Evolutionary conservation across 2,329 filamentous ascomycete species (phyloP).

Genomic region (Talaromyces sp.): DNA sequence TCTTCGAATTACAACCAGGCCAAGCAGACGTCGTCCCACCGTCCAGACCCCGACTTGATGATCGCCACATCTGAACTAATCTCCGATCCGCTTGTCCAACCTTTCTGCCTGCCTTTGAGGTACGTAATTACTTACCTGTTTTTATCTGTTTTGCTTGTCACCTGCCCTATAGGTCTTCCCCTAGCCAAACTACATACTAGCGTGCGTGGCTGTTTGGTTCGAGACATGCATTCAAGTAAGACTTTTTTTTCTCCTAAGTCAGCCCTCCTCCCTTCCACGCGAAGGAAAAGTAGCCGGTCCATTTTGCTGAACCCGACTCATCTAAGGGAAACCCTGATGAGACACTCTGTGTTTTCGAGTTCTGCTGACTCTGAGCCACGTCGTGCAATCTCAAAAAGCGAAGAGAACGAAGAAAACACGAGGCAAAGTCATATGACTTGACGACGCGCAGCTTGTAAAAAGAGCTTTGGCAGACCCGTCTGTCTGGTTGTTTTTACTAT

Average conservation of each 20-base stretch:
- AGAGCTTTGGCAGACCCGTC: not conserved
- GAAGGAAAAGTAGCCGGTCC: not conserved
- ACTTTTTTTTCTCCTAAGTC: not conserved
- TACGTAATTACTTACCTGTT: not conserved
- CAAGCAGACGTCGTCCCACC: not conserved
- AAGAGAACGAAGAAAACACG: not conserved
- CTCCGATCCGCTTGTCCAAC: slow-evolving; percentile 12
- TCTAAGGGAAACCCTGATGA: not conserved
- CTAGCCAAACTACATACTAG: not conserved
- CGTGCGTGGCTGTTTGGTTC: not conserved
- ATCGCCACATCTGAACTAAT: slow-evolving; percentile 9
- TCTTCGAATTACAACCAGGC: not conserved
- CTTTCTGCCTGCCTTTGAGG: not conserved
- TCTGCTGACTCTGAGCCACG: not conserved
- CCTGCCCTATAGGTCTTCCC: not conserved
- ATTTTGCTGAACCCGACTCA: slow-evolving; percentile 3
- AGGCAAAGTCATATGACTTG: slow-evolving; percentile 4
- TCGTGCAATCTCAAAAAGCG: not conserved
- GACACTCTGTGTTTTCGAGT: not conserved
- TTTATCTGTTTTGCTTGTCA: not conserved
- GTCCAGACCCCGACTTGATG: slow-evolving; percentile 1
- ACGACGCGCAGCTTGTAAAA: slow-evolving; percentile 9
- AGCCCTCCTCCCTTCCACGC: not conserved
- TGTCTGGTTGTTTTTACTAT: not conserved
- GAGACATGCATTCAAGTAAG: slow-evolving; percentile 7